Evolutionary conservation across 257 asterid genomes (phyloP), one percentile per base, ranked within the genome.

Genomic region (Nicotiana sylvestris): DNA sequence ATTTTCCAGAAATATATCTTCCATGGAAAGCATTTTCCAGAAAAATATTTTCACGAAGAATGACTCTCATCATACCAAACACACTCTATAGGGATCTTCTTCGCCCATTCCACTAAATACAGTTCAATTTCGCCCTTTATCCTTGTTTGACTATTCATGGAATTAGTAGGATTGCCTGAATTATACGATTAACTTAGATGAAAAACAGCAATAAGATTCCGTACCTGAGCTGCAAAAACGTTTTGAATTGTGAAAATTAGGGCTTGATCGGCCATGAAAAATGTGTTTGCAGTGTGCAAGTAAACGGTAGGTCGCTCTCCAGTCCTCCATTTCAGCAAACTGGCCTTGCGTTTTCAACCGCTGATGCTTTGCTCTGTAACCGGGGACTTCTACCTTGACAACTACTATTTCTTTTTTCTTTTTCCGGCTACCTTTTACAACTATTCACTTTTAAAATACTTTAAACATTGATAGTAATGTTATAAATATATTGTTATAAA

Each of bases 211-310:
- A 66, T 5, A 61, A 43, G 9, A 27, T 37, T 1, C 51, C 3
- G 70, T 84, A 93, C 96, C 94, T 90, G 93, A 85, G 81, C 64
- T 46, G 33, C 49, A 86, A 29, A 85, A 83, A 49, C 74, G 66
- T 74, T 21, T 74, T 57, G 91, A 89, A 70, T 62, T 79, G 74
- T 83, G 82, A 79, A 80, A 62, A 51, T n/a, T 66, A 13, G 46
- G 66, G 78, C 27, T 84, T 49, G 70, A 51, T 80, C 82, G 89
- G 72, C 86, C 86, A 88, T 84, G 86, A 76, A 78, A 57, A 25
- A 83, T 43, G 77, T 68, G 81, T 27, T 83, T 85, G 55, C 84
- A 90, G 58, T 43, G 85, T 53, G 79, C 87, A 87, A 95, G 89
- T 9, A 91, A 85, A 83, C 91, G 92, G 46, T 35, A 55, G 12